Evolutionary conservation across 2,329 filamentous ascomycete genomes (phyloP).

Genomic region (Aspergillus pseudoviridinutans): DNA sequence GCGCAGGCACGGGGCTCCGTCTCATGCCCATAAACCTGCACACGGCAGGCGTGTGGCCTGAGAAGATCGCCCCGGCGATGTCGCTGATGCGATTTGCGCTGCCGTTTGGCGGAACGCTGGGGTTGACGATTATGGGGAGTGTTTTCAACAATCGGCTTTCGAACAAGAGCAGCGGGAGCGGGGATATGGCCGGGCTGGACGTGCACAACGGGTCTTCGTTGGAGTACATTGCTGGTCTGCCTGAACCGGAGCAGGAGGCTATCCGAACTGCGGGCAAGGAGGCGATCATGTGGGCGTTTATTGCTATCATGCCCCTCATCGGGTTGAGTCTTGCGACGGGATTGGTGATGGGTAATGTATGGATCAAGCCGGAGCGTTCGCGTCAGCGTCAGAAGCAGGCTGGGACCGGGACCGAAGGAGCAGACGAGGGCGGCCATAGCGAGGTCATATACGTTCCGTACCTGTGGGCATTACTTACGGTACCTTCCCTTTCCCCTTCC

Average conservation of each 20-base stretch:
- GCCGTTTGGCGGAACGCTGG: constrained; percentile 62
- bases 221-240: constrained; percentile 32
- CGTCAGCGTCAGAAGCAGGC: constrained; percentile 2
- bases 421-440: constrained; percentile 15
- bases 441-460: constrained; percentile 31
- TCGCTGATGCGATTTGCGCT: constrained; percentile 57
- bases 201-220: constrained; percentile 37
- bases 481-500: constrained; percentile 5
- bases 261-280: constrained; percentile 46
- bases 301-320: constrained; percentile 59
- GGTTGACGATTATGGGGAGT: constrained; percentile 63
- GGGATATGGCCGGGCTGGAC: constrained; percentile 25
- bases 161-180: constrained; percentile 22
- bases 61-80: constrained; percentile 55
- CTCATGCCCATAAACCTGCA: constrained; percentile 64
- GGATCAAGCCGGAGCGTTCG: constrained; percentile 38
- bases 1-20: constrained; percentile 60
- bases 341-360: constrained; percentile 50
- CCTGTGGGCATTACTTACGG: constrained; percentile 29
- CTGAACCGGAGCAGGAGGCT: constrained; percentile 30
- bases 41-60: constrained; percentile 58
- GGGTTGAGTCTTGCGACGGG: constrained; percentile 44
- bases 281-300: constrained; percentile 64
- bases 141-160: constrained; percentile 60
- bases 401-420: constrained; percentile 1